A percentile compares a stretch with the other conserved stretches of the same genome.
These are phyloP conservation scores for Fusarium pilosicola DNA, from an alignment of 2,329 filamentous ascomycete species.

Conservation along the genomic window DNA sequence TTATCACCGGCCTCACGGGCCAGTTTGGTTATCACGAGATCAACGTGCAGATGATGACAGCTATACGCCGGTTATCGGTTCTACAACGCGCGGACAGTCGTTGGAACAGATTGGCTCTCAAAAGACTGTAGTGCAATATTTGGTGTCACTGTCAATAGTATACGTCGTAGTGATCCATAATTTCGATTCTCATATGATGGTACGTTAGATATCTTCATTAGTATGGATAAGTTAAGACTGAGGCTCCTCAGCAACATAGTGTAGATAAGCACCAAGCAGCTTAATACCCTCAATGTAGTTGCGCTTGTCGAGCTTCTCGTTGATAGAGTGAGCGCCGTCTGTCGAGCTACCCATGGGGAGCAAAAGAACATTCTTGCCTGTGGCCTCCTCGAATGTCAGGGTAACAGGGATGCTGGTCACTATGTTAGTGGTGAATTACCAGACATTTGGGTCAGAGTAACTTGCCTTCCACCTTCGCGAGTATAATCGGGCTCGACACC, in stretches of 20 bases:
- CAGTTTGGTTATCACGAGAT: background rate
- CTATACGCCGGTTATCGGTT: background rate
- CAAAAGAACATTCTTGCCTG: slow-evolving; percentile 95
- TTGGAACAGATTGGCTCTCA: background rate
- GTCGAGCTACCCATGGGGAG: slow-evolving; percentile 98
- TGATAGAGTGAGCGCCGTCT: slow-evolving; percentile 96
- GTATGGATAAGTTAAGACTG: slow-evolving; percentile 48
- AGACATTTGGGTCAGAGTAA: slow-evolving; percentile 15
- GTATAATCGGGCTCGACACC: slow-evolving; percentile 94
- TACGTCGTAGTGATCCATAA: background rate
- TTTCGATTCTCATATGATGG: slow-evolving; percentile 12
- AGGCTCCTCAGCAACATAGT: slow-evolving; percentile 94
- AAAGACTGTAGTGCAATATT: background rate
- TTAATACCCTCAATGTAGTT: slow-evolving; percentile 99
- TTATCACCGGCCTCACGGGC: background rate
- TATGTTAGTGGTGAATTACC: slow-evolving; percentile 22
- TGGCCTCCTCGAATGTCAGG: slow-evolving; percentile 95
- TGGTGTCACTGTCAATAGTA: background rate
- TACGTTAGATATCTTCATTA: slow-evolving; percentile 17
- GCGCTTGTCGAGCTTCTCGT: slow-evolving; percentile 95
- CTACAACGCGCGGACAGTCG: background rate
- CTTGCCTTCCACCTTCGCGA: slow-evolving; percentile 88
- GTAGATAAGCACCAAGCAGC: slow-evolving; percentile 91
- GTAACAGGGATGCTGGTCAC: slow-evolving; percentile 87
- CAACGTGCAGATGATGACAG: background rate